Percentiles rank a stretch among this genome's conserved stretches.
Evolutionary conservation across 2,329 filamentous ascomycete genomes (phyloP).

Genomic region (Torrubiellomyces zombiae): DNA sequence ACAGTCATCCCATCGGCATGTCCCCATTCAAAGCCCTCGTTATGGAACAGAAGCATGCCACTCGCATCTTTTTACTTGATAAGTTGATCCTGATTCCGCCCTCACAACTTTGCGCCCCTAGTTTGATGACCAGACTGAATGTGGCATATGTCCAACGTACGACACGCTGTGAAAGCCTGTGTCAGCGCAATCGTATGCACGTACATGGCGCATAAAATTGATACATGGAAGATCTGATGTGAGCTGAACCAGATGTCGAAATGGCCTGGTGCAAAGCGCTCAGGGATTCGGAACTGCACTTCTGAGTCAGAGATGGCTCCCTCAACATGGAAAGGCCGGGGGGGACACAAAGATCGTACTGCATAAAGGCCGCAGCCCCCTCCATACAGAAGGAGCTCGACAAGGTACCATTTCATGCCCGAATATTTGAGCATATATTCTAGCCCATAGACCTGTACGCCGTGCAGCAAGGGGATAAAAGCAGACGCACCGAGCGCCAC

Average conservation of each 20-base stretch:
- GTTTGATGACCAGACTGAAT: too few relatives aligned
- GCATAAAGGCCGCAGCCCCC: conserved; percentile 63
- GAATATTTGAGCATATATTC: conserved; percentile 6
- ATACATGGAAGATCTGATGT: conserved; percentile 79
- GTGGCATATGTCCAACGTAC: too few relatives aligned
- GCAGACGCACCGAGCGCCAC: conserved; percentile 5
- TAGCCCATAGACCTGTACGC: conserved; percentile 5
- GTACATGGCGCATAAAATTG: conserved; percentile 7
- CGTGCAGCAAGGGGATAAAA: conserved; percentile 6
- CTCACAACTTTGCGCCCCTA: too few relatives aligned
- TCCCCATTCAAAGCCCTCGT: too few relatives aligned
- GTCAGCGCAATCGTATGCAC: too few relatives aligned
- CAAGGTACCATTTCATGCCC: conserved; percentile 6
- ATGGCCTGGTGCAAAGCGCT: conserved; percentile 53
- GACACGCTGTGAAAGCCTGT: too few relatives aligned
- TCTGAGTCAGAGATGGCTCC: conserved; percentile 1
- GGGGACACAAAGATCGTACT: conserved; percentile 25
- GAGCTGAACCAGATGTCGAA: conserved; percentile 80
- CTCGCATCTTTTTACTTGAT: too few relatives aligned
- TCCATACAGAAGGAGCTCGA: conserved; percentile 6
- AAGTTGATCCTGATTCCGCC: too few relatives aligned
- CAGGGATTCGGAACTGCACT: conserved; percentile 52
- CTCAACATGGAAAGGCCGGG: not conserved
- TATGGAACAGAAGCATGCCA: too few relatives aligned
- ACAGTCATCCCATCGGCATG: too few relatives aligned